Conservation (phyloP, 768 basidiomycete species). For the Coprinopsis marcescibilis region DNA sequence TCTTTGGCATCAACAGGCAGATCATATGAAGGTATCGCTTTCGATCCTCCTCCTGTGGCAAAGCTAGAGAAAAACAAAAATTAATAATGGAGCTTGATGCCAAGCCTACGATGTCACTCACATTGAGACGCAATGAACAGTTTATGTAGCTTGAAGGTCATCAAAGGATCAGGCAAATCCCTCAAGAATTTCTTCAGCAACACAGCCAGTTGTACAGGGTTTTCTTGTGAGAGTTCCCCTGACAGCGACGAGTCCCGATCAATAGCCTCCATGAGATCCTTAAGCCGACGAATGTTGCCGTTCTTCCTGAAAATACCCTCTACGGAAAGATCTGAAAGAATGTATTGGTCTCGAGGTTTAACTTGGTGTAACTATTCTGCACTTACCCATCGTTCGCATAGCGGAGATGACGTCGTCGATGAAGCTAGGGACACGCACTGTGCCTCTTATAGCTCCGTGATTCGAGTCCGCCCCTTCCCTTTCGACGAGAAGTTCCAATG, state of each 20-base stretch:
- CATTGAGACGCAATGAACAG: constrained; percentile 85
- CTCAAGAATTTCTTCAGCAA: constrained; percentile 95
- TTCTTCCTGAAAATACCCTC: constrained; percentile 99
- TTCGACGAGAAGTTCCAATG: constrained; percentile 89
- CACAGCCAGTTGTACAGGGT: constrained; percentile 95
- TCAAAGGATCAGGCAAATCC: constrained; percentile 91
- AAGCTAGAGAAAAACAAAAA: constrained; percentile 36
- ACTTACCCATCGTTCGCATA: constrained; percentile 96
- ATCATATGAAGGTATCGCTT: constrained; percentile 81
- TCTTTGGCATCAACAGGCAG: constrained; percentile 82
- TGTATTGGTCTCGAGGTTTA: constrained; percentile 8
- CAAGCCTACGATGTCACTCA: constrained; percentile 34
- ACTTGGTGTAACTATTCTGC: constrained; percentile 3
- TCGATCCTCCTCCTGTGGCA: constrained; percentile 68
- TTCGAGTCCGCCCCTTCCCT: constrained; percentile 94
- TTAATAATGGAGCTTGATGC: constrained; percentile 6
- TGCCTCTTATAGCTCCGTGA: constrained; percentile 79
- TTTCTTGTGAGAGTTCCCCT: constrained; percentile 90
- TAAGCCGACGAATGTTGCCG: constrained; percentile 91
- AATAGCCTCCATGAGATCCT: constrained; percentile 85
- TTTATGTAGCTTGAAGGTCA: constrained; percentile 91
- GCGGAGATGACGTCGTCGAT: constrained; percentile 98
- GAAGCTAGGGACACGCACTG: constrained; percentile 90
- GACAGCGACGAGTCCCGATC: constrained; percentile 91
- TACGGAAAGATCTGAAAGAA: constrained; percentile 84